Percentiles rank a stretch among this genome's conserved stretches.
Conservation (phyloP, 176 grass and related monocot species). For the Eleusine indica region DNA sequence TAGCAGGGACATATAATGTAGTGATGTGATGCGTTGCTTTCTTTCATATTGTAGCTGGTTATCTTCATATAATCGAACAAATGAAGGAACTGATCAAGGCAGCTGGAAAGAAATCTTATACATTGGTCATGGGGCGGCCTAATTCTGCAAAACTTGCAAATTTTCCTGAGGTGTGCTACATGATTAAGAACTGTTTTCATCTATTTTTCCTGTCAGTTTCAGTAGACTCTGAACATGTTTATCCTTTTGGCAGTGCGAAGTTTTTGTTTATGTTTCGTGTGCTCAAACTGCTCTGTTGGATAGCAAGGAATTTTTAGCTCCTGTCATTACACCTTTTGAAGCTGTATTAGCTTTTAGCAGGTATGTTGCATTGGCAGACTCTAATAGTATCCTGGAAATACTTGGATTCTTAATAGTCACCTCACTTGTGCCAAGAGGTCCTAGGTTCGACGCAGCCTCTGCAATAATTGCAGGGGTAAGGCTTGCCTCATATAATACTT, state of each 20-base stretch:
- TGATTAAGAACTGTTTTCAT: neutral
- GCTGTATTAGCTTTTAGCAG: slow-evolving; percentile 89
- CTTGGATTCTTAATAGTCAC: neutral
- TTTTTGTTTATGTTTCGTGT: slow-evolving; percentile 98
- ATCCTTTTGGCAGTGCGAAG: slow-evolving; percentile 63
- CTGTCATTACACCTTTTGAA: slow-evolving; percentile 96
- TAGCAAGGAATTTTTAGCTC: slow-evolving; percentile 94
- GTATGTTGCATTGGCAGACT: slow-evolving; percentile 39
- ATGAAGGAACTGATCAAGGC: slow-evolving; percentile 89
- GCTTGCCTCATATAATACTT: too few species aligned
- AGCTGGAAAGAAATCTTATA: slow-evolving; percentile 95
- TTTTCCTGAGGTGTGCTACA: slow-evolving; percentile 79
- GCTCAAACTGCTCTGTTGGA: slow-evolving; percentile 95
- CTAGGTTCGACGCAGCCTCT: too few species aligned
- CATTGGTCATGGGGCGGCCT: slow-evolving; percentile 88
- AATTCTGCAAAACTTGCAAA: slow-evolving; percentile 94
- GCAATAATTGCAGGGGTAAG: too few species aligned
- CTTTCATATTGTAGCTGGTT: slow-evolving; percentile 68
- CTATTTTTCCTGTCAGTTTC: slow-evolving; percentile 1
- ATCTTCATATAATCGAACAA: slow-evolving; percentile 91
- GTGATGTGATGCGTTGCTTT: slow-evolving; percentile 34
- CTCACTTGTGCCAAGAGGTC: too few species aligned
- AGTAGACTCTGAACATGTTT: slow-evolving; percentile 22
- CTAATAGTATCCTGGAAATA: neutral
- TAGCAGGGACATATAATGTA: slow-evolving; percentile 7